phyloP scores from a whole-genome alignment of 2,329 filamentous ascomycete species.

The Chaetomium strumarium region DNA sequence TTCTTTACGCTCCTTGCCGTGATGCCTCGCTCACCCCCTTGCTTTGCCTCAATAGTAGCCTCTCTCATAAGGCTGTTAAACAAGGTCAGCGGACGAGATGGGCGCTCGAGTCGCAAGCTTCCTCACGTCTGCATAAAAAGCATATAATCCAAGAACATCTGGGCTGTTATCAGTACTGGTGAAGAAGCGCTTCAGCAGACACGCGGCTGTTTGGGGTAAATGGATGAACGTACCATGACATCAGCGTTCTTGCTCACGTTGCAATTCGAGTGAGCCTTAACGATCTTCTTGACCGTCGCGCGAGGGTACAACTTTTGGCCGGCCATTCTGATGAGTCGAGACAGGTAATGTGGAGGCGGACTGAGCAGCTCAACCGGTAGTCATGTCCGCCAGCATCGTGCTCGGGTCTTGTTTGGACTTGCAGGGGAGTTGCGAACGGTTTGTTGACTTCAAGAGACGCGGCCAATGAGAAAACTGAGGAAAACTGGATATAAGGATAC shows the following conservation, averaged over 20 bases:
- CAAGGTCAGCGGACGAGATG: neutral
- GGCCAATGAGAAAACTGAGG: too few species aligned
- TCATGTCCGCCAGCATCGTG: too few species aligned
- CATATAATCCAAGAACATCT: slow-evolving; percentile 83
- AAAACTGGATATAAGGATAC: too few species aligned
- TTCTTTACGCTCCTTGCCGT: slow-evolving; percentile 72
- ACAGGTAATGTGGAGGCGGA: too few species aligned
- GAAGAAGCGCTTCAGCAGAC: neutral
- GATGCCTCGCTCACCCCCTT: slow-evolving; percentile 65
- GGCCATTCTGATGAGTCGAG: slow-evolving; percentile 36
- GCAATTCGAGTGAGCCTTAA: slow-evolving; percentile 80
- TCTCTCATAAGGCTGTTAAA: slow-evolving; percentile 65
- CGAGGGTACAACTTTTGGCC: slow-evolving; percentile 76
- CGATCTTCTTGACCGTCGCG: slow-evolving; percentile 77
- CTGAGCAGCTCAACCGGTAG: too few species aligned
- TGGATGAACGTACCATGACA: slow-evolving; percentile 57
- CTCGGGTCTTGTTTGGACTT: too few species aligned
- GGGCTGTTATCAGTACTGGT: slow-evolving; percentile 10
- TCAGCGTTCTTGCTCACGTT: slow-evolving; percentile 80
- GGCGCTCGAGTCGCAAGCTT: neutral
- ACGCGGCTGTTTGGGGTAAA: neutral
- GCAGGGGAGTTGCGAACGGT: too few species aligned
- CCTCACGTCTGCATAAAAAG: slow-evolving; percentile 66
- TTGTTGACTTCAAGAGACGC: too few species aligned
- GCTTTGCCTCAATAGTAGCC: slow-evolving; percentile 68